Evolutionary conservation across 179 eudicot genomes (phyloP).

Genomic region (Silene coronaria): DNA sequence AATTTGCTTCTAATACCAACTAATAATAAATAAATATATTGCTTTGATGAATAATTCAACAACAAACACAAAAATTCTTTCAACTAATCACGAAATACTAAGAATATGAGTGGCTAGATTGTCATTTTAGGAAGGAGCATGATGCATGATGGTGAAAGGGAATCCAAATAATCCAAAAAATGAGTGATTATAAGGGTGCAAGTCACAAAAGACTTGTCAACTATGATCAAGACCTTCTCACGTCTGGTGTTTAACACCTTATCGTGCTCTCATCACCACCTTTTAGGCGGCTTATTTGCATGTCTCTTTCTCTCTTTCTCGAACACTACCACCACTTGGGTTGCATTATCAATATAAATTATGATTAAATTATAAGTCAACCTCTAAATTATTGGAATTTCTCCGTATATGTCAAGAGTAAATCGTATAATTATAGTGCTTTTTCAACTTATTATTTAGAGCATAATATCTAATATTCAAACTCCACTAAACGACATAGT

Average conservation of each 20-base stretch:
- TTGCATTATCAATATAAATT: too few species aligned
- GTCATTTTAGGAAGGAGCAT: neutral
- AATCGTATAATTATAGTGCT: too few species aligned
- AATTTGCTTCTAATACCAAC: too few species aligned
- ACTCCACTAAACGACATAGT: too few species aligned
- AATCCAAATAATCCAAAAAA: constrained; percentile 9
- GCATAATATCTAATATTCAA: too few species aligned
- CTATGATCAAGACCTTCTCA: constrained; percentile 5
- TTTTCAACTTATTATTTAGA: too few species aligned
- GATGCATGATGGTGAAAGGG: neutral
- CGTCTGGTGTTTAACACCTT: constrained; percentile 8
- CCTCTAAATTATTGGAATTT: too few species aligned
- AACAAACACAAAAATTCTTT: neutral
- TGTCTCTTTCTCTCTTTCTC: neutral
- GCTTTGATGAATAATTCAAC: too few species aligned
- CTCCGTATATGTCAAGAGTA: too few species aligned
- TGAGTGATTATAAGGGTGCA: neutral
- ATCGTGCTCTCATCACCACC: constrained; percentile 14
- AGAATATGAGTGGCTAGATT: neutral
- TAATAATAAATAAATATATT: too few species aligned
- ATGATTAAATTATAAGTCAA: too few species aligned
- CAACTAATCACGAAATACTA: neutral
- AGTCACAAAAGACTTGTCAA: constrained; percentile 3
- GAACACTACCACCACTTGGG: too few species aligned
- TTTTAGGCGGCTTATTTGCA: neutral